Evolutionary conservation across 1,284 basidiomycete species (phyloP), one percentile per base, ranked within the genome.

Genomic region (Mrakiaceae sp.): DNA sequence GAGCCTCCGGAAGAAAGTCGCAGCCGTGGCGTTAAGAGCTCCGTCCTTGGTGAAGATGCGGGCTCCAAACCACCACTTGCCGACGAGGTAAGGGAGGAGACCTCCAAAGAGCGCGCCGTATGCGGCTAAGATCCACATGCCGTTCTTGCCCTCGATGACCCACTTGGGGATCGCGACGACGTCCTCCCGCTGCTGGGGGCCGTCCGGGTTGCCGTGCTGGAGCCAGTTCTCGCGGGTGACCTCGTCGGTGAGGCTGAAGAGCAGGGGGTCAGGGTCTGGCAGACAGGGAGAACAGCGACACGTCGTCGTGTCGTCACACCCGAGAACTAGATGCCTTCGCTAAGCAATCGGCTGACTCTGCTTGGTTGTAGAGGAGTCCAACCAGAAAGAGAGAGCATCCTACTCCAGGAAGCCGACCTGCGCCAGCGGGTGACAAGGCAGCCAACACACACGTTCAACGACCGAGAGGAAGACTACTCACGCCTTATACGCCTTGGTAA

Each of bases 401-500:
- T 6, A 14, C 48, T 49, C 27, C 27, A 27, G 27, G 2, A 27
- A 27, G 27, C 27, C 27, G 27, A 27, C 27, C 27, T 27, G 27
- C 27, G 27, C 27, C 27, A 27, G 27, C 27, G 27, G 27, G 27
- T 27, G 27, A 27, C 27, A 27, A 27, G 27, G 27, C 27, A 27
- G 27, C 27, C 27, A 27, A 27, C 27, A 27, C 10, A 39, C 6
- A 27, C 8, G 39, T 42, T 9, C 7, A 60, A n/a, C 48, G 14
- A 49, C 48, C 48, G 4, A 3, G 9, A 14, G 11, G 11, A 42
- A 27, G 4, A 10, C 39, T 4, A 77, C 84, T 68, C 69, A 90
- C 84, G 95, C 77, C 81, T 99, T 99, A 80, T 99, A 99, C 0
- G 96, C 96, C 76, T 98, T 99, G 40, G 96, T 98, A 55, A 99